These are phyloP conservation scores for Geotrichum citri-aurantii DNA, from an alignment of 1,139 yeast genomes.

Conservation along the genomic window DNA sequence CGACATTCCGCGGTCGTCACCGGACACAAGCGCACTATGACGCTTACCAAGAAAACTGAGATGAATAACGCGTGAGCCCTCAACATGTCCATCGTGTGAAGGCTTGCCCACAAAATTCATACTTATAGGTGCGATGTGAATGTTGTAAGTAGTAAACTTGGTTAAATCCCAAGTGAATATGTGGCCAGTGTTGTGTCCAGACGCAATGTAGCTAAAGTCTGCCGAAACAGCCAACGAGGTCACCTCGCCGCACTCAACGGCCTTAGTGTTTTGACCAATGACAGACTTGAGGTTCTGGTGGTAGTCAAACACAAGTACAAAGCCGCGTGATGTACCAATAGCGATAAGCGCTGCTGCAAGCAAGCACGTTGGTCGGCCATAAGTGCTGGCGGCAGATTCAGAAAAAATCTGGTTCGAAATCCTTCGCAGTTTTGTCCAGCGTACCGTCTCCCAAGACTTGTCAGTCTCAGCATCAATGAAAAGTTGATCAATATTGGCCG, in stretches of 20 bases:
- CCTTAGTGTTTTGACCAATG: slow-evolving; percentile 34
- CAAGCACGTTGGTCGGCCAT: slow-evolving; percentile 49
- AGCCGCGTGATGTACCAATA: slow-evolving; percentile 59
- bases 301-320: slow-evolving; percentile 56
- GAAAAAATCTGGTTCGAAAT: slow-evolving; percentile 40
- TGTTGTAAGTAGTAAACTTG: slow-evolving; percentile 26
- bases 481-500: slow-evolving; percentile 20
- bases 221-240: slow-evolving; percentile 45
- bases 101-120: slow-evolving; percentile 23
- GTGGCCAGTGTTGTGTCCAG: slow-evolving; percentile 44
- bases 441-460: slow-evolving; percentile 32
- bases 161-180: slow-evolving; percentile 45
- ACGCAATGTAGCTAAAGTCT: slow-evolving; percentile 48
- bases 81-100: slow-evolving; percentile 49
- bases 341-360: slow-evolving; percentile 50
- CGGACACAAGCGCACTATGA: slow-evolving; percentile 53
- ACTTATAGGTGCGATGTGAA: slow-evolving; percentile 36
- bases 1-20: slow-evolving; percentile 56
- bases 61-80: slow-evolving; percentile 43
- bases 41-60: slow-evolving; percentile 52
- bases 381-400: slow-evolving; percentile 35
- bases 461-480: slow-evolving; percentile 15
- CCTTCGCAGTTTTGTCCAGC: slow-evolving; percentile 44
- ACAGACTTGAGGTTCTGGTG: slow-evolving; percentile 48
- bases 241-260: slow-evolving; percentile 40